phyloP scores from a whole-genome alignment of 1,284 basidiomycete genomes.

The Sphaerobolus stellatus region DNA sequence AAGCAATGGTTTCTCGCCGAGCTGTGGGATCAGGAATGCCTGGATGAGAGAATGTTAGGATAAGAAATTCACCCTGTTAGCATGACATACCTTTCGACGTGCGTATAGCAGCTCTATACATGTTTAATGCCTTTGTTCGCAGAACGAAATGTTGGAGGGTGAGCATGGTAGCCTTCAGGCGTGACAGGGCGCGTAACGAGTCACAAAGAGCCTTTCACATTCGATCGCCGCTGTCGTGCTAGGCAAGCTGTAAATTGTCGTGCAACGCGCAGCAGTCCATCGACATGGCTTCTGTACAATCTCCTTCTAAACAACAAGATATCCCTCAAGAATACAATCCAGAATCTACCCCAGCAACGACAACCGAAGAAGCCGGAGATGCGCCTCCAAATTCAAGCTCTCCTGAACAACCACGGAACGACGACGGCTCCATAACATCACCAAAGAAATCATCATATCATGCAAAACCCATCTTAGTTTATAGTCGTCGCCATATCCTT shows the following conservation, averaged over 20 bases:
- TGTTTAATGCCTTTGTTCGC: constrained; percentile 52
- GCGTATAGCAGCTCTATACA: constrained; percentile 67
- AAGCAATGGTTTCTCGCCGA: constrained; percentile 62
- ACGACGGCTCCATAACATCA: neutral
- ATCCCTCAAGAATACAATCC: constrained; percentile 7
- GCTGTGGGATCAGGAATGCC: constrained; percentile 60
- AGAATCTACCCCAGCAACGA: constrained; percentile 14
- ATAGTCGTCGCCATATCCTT: constrained; percentile 67
- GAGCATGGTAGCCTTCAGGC: constrained; percentile 26
- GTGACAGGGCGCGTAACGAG: constrained; percentile 12
- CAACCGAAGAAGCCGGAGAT: constrained; percentile 24
- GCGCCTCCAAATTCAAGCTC: constrained; percentile 23
- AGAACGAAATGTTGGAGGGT: constrained; percentile 76
- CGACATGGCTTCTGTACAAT: constrained; percentile 9
- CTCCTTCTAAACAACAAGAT: constrained; percentile 13
- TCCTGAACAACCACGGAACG: constrained; percentile 23
- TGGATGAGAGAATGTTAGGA: constrained; percentile 30
- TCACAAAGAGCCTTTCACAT: constrained; percentile 2
- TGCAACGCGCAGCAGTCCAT: neutral
- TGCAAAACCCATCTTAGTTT: constrained; percentile 53
- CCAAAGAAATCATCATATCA: neutral
- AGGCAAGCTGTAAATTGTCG: neutral
- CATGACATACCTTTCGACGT: constrained; percentile 55
- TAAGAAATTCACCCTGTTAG: constrained; percentile 3
- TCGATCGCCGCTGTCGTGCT: constrained; percentile 12